Base-by-base conservation (phyloP, 2,329 filamentous ascomycete genomes). In the Fusarium sp. region DNA sequence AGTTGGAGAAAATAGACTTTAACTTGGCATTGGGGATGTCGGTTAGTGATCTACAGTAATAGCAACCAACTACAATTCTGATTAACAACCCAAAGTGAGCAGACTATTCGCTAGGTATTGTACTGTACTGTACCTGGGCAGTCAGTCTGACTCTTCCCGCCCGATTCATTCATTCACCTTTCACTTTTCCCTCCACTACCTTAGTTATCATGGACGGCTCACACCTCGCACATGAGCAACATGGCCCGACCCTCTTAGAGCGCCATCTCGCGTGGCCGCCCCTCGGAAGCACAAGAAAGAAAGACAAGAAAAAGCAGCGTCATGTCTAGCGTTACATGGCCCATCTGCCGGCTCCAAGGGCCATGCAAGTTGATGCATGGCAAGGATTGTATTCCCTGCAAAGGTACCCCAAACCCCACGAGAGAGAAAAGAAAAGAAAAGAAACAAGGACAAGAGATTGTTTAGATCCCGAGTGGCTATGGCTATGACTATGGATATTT, bases 241-340 rank as follows among this genome's bases (percentile, higher is more conserved):
- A 53, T 49, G 65, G 43, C 66, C 61, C 61, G 63, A 58, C 66
- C 63, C 49, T 10, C 53, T 43, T 35, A 54, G 66, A 70, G 68
- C 70, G 68, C 66, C 68, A 75, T 74, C 72, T 74, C 73, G 72
- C 72, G 73, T 75, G 73, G 72, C 67, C 63, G 69, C 67, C 71
- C 59, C 60, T 68, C 69, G 49, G 66, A 74, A 52, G 49, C 50
- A 69, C 64, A 66, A 59, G 53, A 31, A 58, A 68, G 46, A 63
- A 39, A 39, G 33, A 39, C 13, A 50, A 39, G 39, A 39, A 39
- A 21, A 18, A 35, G 7, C 26, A 50, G 49, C 37, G 57, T 37
- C 47, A 63, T 41, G 29, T 24, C 18, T 59, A 55, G 59, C 55
- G 72, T 74, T 71, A 74, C 72, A 74, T 74, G 38, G 55, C 62